Evolutionary conservation across 305 asterid genomes (phyloP).

Genomic region (Ruellia speciosa): DNA sequence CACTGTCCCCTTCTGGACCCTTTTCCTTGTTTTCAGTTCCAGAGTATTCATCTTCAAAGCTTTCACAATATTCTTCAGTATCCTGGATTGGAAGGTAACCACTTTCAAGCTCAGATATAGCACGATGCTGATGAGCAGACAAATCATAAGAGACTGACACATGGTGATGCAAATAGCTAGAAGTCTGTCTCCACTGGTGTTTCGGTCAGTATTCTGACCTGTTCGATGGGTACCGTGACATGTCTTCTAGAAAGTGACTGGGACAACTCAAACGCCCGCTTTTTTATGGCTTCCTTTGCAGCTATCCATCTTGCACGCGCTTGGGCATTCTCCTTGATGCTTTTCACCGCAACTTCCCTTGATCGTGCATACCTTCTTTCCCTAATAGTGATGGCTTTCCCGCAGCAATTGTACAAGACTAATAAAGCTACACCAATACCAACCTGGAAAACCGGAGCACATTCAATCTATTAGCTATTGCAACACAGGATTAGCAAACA

Average conservation of each 20-base stretch:
- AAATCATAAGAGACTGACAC: neutral
- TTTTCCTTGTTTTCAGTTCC: constrained; percentile 37
- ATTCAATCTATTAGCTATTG: constrained; percentile 9
- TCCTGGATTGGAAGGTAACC: constrained; percentile 32
- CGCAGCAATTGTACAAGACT: constrained; percentile 63
- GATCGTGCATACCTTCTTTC: constrained; percentile 70
- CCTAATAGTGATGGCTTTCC: constrained; percentile 47
- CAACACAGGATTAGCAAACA: neutral
- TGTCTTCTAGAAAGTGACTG: constrained; percentile 48
- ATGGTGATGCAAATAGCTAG: too few species aligned
- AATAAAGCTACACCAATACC: constrained; percentile 43
- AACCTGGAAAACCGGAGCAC: constrained; percentile 30
- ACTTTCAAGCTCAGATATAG: constrained; percentile 19
- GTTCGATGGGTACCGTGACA: constrained; percentile 24
- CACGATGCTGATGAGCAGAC: neutral
- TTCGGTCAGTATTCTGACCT: constrained; percentile 24
- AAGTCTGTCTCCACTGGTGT: neutral
- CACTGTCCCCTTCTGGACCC: constrained; percentile 30
- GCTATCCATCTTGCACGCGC: constrained; percentile 64
- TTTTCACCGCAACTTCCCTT: constrained; percentile 75
- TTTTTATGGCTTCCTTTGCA: constrained; percentile 39
- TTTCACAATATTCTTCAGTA: constrained; percentile 37
- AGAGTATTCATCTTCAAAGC: constrained; percentile 31
- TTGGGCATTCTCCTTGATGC: constrained; percentile 57
- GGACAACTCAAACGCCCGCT: constrained; percentile 44